Conservation (phyloP, 2,329 filamentous ascomycete genomes). For the Sporothrix luriei region DNA sequence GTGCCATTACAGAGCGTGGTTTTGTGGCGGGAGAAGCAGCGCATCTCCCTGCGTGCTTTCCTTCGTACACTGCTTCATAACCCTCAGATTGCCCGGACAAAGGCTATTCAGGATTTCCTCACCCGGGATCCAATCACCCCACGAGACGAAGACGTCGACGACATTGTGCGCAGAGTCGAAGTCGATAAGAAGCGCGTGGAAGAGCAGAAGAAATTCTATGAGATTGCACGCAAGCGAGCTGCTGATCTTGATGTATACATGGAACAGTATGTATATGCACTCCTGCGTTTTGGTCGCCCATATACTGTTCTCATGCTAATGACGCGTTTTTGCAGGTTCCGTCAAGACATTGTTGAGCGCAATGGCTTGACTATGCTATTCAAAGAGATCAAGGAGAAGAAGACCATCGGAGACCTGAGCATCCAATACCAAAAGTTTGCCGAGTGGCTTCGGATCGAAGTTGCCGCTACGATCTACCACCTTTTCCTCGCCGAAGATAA, state of each 20-base stretch:
- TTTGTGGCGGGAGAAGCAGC: conserved; percentile 83
- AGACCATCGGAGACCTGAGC: conserved; percentile 82
- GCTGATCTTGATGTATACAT: conserved; percentile 96
- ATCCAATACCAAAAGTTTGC: conserved; percentile 98
- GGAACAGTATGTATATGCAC: conserved; percentile 70
- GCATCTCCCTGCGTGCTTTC: conserved; percentile 88
- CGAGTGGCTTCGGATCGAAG: conserved; percentile 95
- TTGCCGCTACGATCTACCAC: conserved; percentile 95
- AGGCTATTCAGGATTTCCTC: conserved; percentile 82
- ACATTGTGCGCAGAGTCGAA: conserved; percentile 76
- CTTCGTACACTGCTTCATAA: conserved; percentile 85
- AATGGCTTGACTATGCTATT: conserved; percentile 93
- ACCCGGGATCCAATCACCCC: conserved; percentile 70
- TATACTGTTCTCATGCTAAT: conserved; percentile 36
- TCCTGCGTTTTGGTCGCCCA: not conserved
- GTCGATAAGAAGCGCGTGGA: conserved; percentile 87
- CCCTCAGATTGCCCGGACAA: conserved; percentile 77
- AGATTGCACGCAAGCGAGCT: conserved; percentile 87
- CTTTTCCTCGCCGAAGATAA: conserved; percentile 98
- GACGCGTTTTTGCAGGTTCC: conserved; percentile 52
- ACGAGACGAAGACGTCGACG: conserved; percentile 79
- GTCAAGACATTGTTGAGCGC: conserved; percentile 65
- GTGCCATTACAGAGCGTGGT: conserved; percentile 46
- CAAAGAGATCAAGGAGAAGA: conserved; percentile 87
- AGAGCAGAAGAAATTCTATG: conserved; percentile 92